Evolutionary conservation across 148 eudicot species (phyloP), one percentile per base, ranked within the genome.

Genomic region (Chenopodium berlandieri): DNA sequence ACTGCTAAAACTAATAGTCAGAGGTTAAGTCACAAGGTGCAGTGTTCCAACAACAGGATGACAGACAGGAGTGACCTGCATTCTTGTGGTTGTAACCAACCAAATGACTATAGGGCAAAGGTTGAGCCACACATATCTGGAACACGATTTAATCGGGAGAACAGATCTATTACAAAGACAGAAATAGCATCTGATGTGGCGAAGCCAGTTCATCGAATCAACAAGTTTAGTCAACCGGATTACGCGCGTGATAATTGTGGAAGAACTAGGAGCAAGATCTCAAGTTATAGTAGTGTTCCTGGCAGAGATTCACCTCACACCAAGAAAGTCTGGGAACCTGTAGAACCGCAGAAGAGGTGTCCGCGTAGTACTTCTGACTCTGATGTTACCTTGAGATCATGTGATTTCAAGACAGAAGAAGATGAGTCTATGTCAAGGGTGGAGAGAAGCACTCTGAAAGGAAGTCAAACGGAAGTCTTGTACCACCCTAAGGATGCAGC

Each of bases 251-350:
- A 93, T 60, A 85, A 48, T 77, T 64, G 79, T 83, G 94, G 87
- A 75, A 87, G 91, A 84, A 78, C 88, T 46, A 92, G 91, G 85
- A 88, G 84, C 89, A 93, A 91, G 84, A 83, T 82, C 75, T 77
- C 81, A 34, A 83, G 65, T 77, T 90, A 87, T 79, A 80, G 81
- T 77, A 88, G 81, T 86, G 62, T 83, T 60, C 81, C 69, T 81
- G 83, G 80, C 40, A 86, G 89, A 82, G 92, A 91, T 78, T 79
- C 75, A 27, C 86, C 85, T 82, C 83, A 88, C 77, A 86, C 82
- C 10, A 94, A 91, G 89, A 89, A 92, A 89, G 97, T 94, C 65
- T 95, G 99, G 99, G 99, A 95, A 78, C 97, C 97, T 81, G 88
- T 93, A 82, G 98, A 95, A 72, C 90, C 93, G 27, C 93, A 87